A percentile compares a stretch with the other conserved stretches of the same genome.
Conservation (phyloP, 148 eudicot species). For the Beta vulgaris region DNA sequence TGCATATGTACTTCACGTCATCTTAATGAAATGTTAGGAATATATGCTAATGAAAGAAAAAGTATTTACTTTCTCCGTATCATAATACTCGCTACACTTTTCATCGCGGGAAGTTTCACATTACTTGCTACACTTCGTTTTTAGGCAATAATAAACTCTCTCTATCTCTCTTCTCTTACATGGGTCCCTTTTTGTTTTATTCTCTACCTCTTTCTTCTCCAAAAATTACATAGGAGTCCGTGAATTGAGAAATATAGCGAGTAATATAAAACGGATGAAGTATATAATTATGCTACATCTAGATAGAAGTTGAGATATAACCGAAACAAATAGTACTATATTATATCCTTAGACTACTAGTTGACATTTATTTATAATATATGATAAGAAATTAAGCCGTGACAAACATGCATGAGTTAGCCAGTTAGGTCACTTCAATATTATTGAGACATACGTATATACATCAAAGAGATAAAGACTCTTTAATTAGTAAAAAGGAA, state of each 20-base stretch:
- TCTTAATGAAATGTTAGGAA: neutral
- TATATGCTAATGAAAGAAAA: constrained; percentile 6
- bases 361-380: constrained; percentile 13
- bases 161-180: no score
- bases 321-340: neutral
- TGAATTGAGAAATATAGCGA: no score
- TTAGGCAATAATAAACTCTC: no score
- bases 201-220: no score
- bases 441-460: neutral
- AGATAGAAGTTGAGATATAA: constrained; percentile 13
- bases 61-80: no score
- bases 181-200: no score
- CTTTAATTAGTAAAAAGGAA: neutral
- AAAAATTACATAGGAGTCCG: no score
- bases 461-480: neutral
- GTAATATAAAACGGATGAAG: neutral
- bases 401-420: constrained; percentile 10
- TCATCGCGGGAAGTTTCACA: no score
- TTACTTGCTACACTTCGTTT: no score
- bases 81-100: no score
- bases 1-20: constrained; percentile 21
- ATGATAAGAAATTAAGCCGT: constrained; percentile 4
- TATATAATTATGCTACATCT: neutral
- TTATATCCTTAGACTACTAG: neutral
- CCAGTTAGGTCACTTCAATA: constrained; percentile 11